Evolutionary conservation across 208 protist genomes (phyloP), one percentile per base, ranked within the genome.

Genomic region (Novymonas esmeraldas): DNA sequence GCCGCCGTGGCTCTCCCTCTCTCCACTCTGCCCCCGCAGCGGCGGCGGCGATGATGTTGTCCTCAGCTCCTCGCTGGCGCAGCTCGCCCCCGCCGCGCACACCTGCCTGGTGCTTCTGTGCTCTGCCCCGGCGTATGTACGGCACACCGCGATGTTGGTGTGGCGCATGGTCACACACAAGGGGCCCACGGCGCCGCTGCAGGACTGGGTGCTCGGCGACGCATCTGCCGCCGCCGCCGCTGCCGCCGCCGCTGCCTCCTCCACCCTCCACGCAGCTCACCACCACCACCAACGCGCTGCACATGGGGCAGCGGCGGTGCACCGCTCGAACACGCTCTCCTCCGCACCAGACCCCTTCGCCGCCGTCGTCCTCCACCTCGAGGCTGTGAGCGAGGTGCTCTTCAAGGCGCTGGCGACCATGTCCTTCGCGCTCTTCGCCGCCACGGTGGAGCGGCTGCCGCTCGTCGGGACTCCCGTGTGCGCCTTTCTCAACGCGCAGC

Each of bases 391-490:
- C 50, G 81, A 85, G 62, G 58, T 76, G 1, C 50, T 90, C 16
- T 90, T 87, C 62, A 87, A 90, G 41, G 63, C 70, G 11, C 41
- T 87, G 45, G 81, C 80, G 38, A 90, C 81, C 29, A 72, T 76
- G 55, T 72, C 83, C 20, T 90, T 81, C 34, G 68, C 79, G n/a
- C 22, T 85, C 24, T 56, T 64, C 28, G 63, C 66, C 16, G 66
- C 57, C 65, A 34, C 44, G 18, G 28, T 77, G 33, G 69, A 39
- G 54, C 31, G 60, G 24, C 26, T 69, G 73, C 59, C 33, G 6
- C 11, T 72, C 13, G 34, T 61, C 16, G 78, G 66, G 5, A 71
- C 63, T 0, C 62, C 46, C 45, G 44, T 76, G 14, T 76, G 63
- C 13, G 62, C 81, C 24, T 51, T 83, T 20, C 71, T 93, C 54